Conservation (phyloP, 2,329 filamentous ascomycete genomes). For the Aureobasidium subglaciale region DNA sequence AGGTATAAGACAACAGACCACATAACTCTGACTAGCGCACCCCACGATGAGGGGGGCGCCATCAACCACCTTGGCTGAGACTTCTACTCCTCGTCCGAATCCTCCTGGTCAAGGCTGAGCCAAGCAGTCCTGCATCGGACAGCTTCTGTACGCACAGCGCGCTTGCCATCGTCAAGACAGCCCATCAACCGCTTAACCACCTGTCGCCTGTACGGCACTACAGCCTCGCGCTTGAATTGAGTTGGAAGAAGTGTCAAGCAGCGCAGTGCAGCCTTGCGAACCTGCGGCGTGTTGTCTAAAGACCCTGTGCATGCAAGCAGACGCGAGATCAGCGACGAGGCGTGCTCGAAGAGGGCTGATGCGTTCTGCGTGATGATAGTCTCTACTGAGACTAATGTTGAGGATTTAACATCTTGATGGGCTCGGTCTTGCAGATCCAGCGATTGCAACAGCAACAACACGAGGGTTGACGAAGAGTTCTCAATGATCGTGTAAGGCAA, state of each 20-base stretch:
- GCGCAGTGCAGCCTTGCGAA: constrained; percentile 41
- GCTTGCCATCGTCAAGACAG: constrained; percentile 56
- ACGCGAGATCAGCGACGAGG: constrained; percentile 49
- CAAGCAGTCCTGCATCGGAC: constrained; percentile 56
- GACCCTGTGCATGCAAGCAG: constrained; percentile 35
- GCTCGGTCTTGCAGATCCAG: constrained; percentile 43
- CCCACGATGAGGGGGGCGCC: neutral
- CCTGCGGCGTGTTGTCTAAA: constrained; percentile 30
- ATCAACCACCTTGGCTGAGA: neutral
- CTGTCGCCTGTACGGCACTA: constrained; percentile 50
- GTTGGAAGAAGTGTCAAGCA: constrained; percentile 44
- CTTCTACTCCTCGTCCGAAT: constrained; percentile 42
- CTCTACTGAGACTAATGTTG: constrained; percentile 53
- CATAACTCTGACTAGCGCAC: neutral
- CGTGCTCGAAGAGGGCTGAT: constrained; percentile 46
- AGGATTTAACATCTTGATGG: constrained; percentile 49
- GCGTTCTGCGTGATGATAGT: constrained; percentile 53
- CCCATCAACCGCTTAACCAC: constrained; percentile 50
- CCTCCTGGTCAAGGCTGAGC: constrained; percentile 51
- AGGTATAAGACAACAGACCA: neutral
- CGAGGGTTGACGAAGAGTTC: constrained; percentile 49
- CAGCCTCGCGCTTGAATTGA: constrained; percentile 41
- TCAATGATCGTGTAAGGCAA: constrained; percentile 54
- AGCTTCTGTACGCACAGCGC: constrained; percentile 55
- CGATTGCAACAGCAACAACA: constrained; percentile 56